Evolutionary conservation across 73 alveolate species (phyloP), one percentile per base, ranked within the genome.

Genomic region (Symbiodinium natans): DNA sequence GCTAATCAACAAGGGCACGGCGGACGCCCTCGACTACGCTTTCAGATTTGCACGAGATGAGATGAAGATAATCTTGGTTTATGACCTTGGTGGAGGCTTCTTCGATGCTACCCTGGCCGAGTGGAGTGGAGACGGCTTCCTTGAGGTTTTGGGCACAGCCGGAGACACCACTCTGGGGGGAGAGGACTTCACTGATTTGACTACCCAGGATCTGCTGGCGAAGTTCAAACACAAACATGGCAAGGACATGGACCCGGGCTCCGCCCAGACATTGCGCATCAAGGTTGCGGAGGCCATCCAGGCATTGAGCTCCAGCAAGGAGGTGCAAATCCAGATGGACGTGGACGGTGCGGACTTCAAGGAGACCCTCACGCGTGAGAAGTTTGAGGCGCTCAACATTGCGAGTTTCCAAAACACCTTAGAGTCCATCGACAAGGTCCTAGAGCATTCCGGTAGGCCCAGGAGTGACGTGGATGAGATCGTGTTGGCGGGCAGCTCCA

Each of bases 1-100:
- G 99, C 99, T 99, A 99, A 95, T 99, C 75, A 99, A 99, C 94
- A 99, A 99, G 89, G 99, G 99, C 38, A 99, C 99, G 90, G 99
- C 99, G 15, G 99, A 99, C 31, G 99, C 99, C 42, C 98, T 99
- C 39, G 99, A 99, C 74, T 99, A 99, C 99, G n/a, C n/a, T n/a
- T n/a, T n/a, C n/a, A n/a, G n/a, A n/a, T n/a, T n/a, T n/a, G n/a
- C n/a, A n/a, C n/a, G n/a, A n/a, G n/a, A n/a, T n/a, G n/a, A n/a
- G n/a, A n/a, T n/a, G n/a, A n/a, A n/a, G n/a, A n/a, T n/a, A n/a
- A 99, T 99, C 99, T 86, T 99, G 59, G 99, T 99, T 38, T 99
- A 99, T 99, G 99, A 99, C 95, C 94, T 99, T 87, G 99, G 99
- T 77, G 99, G 99, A 99, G 99, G 99, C 89, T 99, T 99, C 95